These are phyloP conservation scores for Cenococcum geophilum DNA, from an alignment of 495 filamentous ascomycete genomes.

Conservation along the genomic window DNA sequence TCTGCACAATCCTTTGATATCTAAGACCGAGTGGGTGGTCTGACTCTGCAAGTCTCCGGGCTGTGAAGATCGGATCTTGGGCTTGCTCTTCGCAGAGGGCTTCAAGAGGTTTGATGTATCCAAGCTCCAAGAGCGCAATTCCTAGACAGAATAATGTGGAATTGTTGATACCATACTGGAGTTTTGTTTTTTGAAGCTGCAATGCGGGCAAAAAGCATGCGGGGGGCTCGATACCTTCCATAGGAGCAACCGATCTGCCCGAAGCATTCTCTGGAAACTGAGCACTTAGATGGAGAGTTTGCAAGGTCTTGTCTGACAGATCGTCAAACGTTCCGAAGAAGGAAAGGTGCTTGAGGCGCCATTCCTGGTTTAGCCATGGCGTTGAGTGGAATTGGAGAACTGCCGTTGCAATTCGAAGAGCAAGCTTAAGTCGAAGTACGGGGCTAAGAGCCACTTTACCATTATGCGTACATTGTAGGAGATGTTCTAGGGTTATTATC, in stretches of 20 bases:
- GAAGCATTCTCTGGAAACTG: background rate
- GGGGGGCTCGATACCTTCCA: background rate
- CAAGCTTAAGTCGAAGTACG: background rate
- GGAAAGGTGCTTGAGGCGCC: background rate
- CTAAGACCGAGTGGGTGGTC: background rate
- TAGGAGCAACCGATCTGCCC: background rate
- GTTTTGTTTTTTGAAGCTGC: background rate
- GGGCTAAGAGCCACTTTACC: background rate
- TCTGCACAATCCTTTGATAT: background rate
- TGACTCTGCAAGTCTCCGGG: background rate
- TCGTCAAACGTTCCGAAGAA: background rate
- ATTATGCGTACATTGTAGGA: background rate
- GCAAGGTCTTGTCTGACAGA: background rate
- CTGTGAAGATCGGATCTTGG: background rate
- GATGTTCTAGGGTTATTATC: too few species aligned
- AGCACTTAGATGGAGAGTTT: background rate
- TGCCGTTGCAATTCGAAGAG: background rate
- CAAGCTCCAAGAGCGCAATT: background rate
- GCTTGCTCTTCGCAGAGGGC: background rate
- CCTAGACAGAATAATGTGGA: background rate
- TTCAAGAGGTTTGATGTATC: background rate
- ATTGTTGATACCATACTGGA: background rate
- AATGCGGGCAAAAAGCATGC: background rate
- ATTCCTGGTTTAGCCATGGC: background rate
- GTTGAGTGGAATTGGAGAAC: background rate